These are phyloP conservation scores for Cokeromyces recurvatus DNA, from an alignment of 371 early-diverging fungal species.

Conservation along the genomic window DNA sequence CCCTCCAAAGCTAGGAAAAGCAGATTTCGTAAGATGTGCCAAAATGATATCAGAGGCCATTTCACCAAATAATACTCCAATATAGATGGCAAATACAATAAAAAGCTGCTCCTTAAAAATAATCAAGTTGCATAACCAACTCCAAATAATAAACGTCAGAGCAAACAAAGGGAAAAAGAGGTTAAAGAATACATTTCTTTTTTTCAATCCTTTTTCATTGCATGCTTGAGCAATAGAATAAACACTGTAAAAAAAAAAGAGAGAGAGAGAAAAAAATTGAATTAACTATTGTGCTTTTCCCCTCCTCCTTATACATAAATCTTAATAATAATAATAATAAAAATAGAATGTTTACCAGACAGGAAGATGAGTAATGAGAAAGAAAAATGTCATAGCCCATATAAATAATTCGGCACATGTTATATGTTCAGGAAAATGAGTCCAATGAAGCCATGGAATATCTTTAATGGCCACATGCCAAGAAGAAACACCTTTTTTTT, in stretches of 20 bases:
- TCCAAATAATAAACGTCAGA: conserved; percentile 44
- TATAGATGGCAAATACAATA: conserved; percentile 67
- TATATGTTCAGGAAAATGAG: conserved; percentile 19
- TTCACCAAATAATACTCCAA: conserved; percentile 79
- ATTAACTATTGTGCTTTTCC: too few species aligned
- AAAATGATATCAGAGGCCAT: conserved; percentile 88
- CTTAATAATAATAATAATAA: too few species aligned
- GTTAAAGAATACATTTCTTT: conserved; percentile 9
- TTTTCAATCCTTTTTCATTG: conserved; percentile 18
- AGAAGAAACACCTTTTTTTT: conserved; percentile 29
- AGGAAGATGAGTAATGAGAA: conserved; percentile 35
- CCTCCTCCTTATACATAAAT: too few species aligned
- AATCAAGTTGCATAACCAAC: conserved; percentile 61
- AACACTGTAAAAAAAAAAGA: too few species aligned
- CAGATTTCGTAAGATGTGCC: conserved; percentile 79
- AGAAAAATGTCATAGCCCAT: conserved; percentile 30
- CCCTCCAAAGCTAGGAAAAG: conserved; percentile 75
- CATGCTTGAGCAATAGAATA: conserved; percentile 30
- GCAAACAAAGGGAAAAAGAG: conserved; percentile 51
- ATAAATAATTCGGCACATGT: conserved; percentile 36
- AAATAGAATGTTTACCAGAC: too few species aligned
- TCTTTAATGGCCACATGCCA: conserved; percentile 34
- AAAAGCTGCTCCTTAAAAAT: conserved; percentile 60
- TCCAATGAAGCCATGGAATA: conserved; percentile 17
- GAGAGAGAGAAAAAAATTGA: too few species aligned